Evolutionary conservation across 306 rosid genomes (phyloP), one percentile per base, ranked within the genome.

Genomic region (Hippophae rhamnoides): DNA sequence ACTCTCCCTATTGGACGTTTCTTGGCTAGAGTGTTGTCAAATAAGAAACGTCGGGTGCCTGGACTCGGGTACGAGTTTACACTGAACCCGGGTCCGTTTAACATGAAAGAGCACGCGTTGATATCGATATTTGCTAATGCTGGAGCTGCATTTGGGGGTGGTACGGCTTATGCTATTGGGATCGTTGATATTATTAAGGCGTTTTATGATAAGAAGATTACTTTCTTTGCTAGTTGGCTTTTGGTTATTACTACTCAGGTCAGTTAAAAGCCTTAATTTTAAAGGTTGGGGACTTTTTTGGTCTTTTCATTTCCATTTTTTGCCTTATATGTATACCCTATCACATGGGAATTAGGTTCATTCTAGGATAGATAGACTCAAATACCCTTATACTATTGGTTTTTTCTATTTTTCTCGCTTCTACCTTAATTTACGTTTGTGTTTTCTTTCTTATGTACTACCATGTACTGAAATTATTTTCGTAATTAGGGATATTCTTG

Each of bases 1-100:
- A 78, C 83, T 0, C 97, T 86, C 18, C 97, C 95, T 0, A 44
- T 86, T 26, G 97, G 93, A 0, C 72, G 75, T 69, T 82, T 86
- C 87, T 76, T 89, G 87, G 93, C 84, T 3, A 43, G 86, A 8
- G 41, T 70, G 10, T 73, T 89, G 0, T 89, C 97, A 3, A 5
- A 31, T 0, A 57, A 31, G 10, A 78, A 73, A 76, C 72, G 81
- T 50, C 58, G 60, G 3, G 1, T 88, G 13, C 38, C 8, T 6
- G 60, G 86, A 82, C 47, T 68, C 73, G 1, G 50, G 40, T 67
- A 43, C 1, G 0, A 1, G 10, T 50, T 82, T 41, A 65, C 80
- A 41, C 60, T 75, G 11, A 75, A 75, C 62, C 76, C 80, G 3
- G 76, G 80, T 1, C 72, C 68, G 41, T 75, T 75, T 7, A 75